Conservation (phyloP, 164 flowering plant genomes). For the Stephania japonica region DNA sequence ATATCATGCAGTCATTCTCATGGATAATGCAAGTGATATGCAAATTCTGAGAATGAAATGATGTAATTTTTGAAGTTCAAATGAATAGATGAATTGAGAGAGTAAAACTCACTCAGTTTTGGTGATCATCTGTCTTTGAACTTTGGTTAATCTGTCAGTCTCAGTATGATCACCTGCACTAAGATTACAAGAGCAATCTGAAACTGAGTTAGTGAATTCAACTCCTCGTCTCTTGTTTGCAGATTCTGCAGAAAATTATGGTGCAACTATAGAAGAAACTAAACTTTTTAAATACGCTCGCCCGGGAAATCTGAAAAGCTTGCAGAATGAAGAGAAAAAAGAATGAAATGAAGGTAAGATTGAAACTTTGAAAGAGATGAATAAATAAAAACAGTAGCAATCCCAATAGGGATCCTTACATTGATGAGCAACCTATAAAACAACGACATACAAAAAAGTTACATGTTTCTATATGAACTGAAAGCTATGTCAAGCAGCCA, state of each 20-base stretch:
- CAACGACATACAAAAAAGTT: neutral
- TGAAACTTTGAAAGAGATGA: too few species aligned
- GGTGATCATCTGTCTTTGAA: too few species aligned
- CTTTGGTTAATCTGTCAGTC: too few species aligned
- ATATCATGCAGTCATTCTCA: too few species aligned
- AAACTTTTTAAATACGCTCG: too few species aligned
- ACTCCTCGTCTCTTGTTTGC: neutral
- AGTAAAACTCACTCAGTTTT: too few species aligned
- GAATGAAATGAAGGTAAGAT: neutral
- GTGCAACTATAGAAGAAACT: too few species aligned
- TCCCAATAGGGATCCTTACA: neutral
- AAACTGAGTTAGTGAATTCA: neutral
- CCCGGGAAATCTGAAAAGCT: neutral
- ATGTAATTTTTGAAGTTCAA: too few species aligned
- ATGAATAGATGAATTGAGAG: too few species aligned
- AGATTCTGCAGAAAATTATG: neutral
- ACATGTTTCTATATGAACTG: neutral
- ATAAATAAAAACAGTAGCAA: neutral
- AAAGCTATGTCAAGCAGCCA: constrained; percentile 16
- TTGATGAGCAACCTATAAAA: neutral
- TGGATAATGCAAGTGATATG: too few species aligned
- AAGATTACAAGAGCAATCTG: neutral
- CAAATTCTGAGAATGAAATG: too few species aligned
- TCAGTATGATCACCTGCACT: neutral
- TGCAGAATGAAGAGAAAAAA: neutral